Evolutionary conservation across 441 rosid species (phyloP).

Genomic region (Corymbia calophylla): DNA sequence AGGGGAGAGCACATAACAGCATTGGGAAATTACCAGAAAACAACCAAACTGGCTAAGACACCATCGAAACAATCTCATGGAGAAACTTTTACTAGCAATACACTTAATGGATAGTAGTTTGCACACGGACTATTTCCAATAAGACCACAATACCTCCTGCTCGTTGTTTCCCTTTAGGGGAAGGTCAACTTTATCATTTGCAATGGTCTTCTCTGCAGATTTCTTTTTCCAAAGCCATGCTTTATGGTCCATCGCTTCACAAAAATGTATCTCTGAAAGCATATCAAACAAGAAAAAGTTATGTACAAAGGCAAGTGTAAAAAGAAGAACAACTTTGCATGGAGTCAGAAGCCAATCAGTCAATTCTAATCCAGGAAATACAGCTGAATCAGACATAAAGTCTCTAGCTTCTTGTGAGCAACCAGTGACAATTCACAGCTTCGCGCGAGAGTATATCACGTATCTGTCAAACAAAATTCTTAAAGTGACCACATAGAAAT

Average conservation of each 20-base stretch:
- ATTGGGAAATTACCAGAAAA: not conserved
- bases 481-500: not conserved
- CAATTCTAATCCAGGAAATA: not conserved
- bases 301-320: not conserved
- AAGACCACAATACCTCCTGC: slow-evolving; percentile 17
- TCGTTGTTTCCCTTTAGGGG: slow-evolving; percentile 30
- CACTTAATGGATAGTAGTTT: too few species aligned
- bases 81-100: too few species aligned
- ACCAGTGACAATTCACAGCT: not conserved
- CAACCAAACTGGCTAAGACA: too few species aligned
- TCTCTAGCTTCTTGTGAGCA: not conserved
- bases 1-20: not conserved
- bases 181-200: slow-evolving; percentile 22
- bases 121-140: too few species aligned
- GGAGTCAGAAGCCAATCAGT: not conserved
- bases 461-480: not conserved
- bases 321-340: not conserved
- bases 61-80: too few species aligned
- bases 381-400: not conserved
- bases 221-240: slow-evolving; percentile 82
- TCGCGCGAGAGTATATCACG: not conserved
- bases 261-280: not conserved
- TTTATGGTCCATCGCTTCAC: slow-evolving; percentile 52
- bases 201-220: slow-evolving; percentile 45
- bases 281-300: not conserved